phyloP scores from a whole-genome alignment of 2,329 filamentous ascomycete genomes.

The Bertia moriformis region DNA sequence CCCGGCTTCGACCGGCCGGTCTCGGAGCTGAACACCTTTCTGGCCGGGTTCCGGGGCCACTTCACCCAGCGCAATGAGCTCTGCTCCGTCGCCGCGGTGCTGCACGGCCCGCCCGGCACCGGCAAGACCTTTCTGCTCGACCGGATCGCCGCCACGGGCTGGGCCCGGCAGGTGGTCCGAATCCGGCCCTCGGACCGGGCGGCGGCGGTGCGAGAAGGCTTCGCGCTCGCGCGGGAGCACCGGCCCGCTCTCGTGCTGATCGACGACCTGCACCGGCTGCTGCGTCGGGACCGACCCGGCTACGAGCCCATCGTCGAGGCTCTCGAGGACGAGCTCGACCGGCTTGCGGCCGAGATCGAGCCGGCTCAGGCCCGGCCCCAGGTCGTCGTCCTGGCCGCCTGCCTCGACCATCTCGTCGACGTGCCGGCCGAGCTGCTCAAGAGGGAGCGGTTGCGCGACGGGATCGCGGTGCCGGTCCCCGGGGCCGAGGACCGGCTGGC shows the following conservation, averaged over 20 bases:
- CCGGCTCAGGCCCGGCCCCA: conserved; percentile 25
- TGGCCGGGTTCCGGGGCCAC: conserved; percentile 36
- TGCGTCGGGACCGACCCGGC: conserved; percentile 41
- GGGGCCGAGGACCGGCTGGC: conserved; percentile 55
- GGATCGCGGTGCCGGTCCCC: conserved; percentile 66
- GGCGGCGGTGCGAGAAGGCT: conserved; percentile 46
- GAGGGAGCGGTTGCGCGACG: conserved; percentile 45
- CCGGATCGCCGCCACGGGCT: conserved; percentile 50
- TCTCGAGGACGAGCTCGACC: conserved; percentile 39
- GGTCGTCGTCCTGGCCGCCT: conserved; percentile 63
- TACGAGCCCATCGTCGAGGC: conserved; percentile 31
- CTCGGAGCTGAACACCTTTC: conserved; percentile 48
- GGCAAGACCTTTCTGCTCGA: conserved; percentile 68
- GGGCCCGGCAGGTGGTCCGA: conserved; percentile 55
- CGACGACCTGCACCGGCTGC: conserved; percentile 60
- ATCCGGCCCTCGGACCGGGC: conserved; percentile 41
- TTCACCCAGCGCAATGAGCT: conserved; percentile 16
- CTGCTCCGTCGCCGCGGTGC: conserved; percentile 44
- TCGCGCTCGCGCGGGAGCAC: conserved; percentile 51
- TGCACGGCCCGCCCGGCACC: conserved; percentile 72
- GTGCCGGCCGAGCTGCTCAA: conserved; percentile 57
- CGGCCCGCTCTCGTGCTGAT: conserved; percentile 70
- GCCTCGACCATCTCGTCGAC: conserved; percentile 54
- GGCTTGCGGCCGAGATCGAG: conserved; percentile 25
- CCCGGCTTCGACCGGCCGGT: conserved; percentile 56